Conservation (phyloP, 2,329 filamentous ascomycete species). For the Aspergillus costaricaensis region DNA sequence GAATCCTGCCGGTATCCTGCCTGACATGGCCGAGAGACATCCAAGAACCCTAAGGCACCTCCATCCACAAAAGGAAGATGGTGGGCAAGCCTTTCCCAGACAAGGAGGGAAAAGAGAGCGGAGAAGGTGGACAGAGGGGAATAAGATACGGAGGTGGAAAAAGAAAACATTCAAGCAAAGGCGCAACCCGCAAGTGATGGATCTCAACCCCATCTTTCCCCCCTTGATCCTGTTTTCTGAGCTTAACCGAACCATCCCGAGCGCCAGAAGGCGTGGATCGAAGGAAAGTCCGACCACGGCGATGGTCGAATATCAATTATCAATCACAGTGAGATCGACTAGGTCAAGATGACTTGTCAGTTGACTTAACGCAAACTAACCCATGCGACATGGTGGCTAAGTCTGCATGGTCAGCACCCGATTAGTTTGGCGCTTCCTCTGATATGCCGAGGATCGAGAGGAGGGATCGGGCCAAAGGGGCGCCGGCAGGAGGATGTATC, state of each 20-base stretch:
- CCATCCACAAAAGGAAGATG: neutral
- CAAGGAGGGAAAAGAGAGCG: neutral
- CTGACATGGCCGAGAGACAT: neutral
- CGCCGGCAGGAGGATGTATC: neutral
- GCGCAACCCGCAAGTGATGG: neutral
- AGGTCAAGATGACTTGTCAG: constrained; percentile 13
- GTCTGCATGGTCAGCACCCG: constrained; percentile 7
- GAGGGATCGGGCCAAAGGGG: neutral
- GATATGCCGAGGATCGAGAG: constrained; percentile 3
- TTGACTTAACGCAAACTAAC: constrained; percentile 2
- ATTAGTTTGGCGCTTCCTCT: neutral
- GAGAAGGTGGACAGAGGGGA: no score
- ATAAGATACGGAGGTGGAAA: neutral
- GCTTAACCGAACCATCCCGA: neutral
- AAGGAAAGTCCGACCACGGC: neutral
- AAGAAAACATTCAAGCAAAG: neutral
- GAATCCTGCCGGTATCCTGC: constrained; percentile 9
- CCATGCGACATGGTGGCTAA: neutral
- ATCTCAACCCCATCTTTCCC: neutral
- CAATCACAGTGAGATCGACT: constrained; percentile 9
- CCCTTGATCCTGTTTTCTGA: neutral
- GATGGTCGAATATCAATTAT: constrained; percentile 5
- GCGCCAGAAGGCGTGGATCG: neutral
- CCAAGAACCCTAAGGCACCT: neutral
- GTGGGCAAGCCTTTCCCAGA: neutral